Evolutionary conservation across 2,329 filamentous ascomycete species (phyloP), one percentile per base, ranked within the genome.

Genomic region (Colletotrichum caudatum): DNA sequence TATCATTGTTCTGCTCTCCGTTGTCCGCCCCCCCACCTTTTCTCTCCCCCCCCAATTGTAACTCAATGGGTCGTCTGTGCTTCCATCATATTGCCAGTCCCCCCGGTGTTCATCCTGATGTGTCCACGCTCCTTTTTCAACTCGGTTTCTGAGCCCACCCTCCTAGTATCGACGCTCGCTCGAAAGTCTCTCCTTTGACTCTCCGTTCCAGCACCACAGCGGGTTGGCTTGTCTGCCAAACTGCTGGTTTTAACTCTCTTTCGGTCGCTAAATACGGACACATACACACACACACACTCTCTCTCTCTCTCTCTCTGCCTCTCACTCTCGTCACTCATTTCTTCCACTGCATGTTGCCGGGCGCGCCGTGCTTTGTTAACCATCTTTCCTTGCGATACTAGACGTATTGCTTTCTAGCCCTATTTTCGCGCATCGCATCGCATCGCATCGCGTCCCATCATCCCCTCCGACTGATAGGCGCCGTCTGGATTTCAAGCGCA

Each of bases 261-360:
- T 56, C 20, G 48, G 48, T 14, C 59, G 20, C n/a, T 11, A 18
- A 51, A 26, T 26, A 69, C 53, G 23, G 65, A n/a, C 65, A 58
- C n/a, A 54, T 33, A 62, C 61, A 16, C 29, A n/a, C 65, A 58
- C n/a, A 54, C 39, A 62, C 61, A 16, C 29, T 16, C 63, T 67
- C 68, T 71, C 35, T 37, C 37, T n/a, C n/a, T n/a, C 3, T 57
- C n/a, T 33, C 18, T 46, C 18, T 46, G 18, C 41, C 18, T 33
- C 61, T 62, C 68, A 71, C 56, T 37, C 14, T 58, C n/a, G 69
- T 72, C 70, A 53, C 41, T 72, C 70, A 39, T 64, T 72, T 29
- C 58, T 6, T 44, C 16, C 37, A 23, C 16, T 50, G 51, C 69
- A 60, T 44, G n/a, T 53, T 57, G 60, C 67, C 53, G 26, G 39